Conservation (phyloP, 345 rosid species). For the Euphorbia lathyris region DNA sequence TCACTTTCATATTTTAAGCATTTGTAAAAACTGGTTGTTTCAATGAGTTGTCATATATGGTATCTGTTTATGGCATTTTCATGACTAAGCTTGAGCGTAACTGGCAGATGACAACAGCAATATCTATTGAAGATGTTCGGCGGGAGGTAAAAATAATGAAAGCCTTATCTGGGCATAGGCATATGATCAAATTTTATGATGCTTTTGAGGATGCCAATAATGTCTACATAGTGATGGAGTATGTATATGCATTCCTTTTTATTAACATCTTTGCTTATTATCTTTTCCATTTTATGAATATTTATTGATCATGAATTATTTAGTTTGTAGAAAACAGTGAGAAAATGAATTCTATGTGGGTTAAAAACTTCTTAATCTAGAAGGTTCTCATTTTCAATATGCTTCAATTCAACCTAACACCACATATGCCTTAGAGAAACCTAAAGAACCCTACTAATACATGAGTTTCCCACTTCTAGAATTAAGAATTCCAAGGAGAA, state of each 20-base stretch:
- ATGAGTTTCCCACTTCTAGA: background rate
- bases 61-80: constrained; percentile 1
- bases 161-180: constrained; percentile 69
- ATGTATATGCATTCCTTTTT: constrained; percentile 21
- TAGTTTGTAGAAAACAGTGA: background rate
- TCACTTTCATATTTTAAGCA: too few relatives aligned
- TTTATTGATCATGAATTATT: background rate
- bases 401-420: background rate
- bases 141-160: constrained; percentile 81
- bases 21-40: background rate
- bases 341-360: background rate
- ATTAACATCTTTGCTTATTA: background rate
- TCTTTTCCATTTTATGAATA: background rate
- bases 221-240: constrained; percentile 89
- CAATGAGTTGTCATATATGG: background rate
- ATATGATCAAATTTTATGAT: constrained; percentile 74
- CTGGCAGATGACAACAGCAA: constrained; percentile 81
- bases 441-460: background rate
- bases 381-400: background rate
- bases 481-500: background rate
- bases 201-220: constrained; percentile 67
- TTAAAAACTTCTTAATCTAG: background rate
- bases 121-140: constrained; percentile 83
- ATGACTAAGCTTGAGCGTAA: constrained; percentile 7
- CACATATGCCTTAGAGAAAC: background rate